Percentiles rank a stretch among this genome's conserved stretches.
Evolutionary conservation across 2,329 filamentous ascomycete species (phyloP).

Genomic region (Didymella keratinophila): DNA sequence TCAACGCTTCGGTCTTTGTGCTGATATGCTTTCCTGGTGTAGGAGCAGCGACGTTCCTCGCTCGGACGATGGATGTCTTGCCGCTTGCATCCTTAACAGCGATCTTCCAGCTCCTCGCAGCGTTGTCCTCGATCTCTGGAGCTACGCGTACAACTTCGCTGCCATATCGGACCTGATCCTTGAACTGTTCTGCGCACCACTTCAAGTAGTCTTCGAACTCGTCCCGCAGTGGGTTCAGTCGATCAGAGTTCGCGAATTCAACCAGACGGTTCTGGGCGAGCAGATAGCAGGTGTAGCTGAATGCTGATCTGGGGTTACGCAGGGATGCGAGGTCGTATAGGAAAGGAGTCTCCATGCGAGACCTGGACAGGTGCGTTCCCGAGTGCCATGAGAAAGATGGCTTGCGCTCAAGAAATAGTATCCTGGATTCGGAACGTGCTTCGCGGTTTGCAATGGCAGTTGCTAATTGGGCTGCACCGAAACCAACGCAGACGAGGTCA

Average conservation of each 20-base stretch:
- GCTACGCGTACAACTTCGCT: constrained; percentile 42
- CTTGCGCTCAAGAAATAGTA: constrained; percentile 47
- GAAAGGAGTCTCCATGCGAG: constrained; percentile 48
- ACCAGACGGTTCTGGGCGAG: constrained; percentile 42
- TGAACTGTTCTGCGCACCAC: constrained; percentile 48
- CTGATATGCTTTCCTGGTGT: constrained; percentile 29
- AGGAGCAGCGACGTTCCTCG: constrained; percentile 41
- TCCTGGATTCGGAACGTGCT: constrained; percentile 32
- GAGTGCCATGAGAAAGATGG: constrained; percentile 46
- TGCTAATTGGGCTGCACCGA: constrained; percentile 47
- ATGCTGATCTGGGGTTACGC: constrained; percentile 47
- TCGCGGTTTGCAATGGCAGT: constrained; percentile 49
- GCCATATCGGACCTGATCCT: constrained; percentile 41
- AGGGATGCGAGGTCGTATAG: constrained; percentile 48
- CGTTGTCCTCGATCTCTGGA: constrained; percentile 33
- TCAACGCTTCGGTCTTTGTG: constrained; percentile 30
- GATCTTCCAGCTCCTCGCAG: constrained; percentile 40
- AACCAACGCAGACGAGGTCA: constrained; percentile 49
- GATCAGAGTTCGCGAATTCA: constrained; percentile 49
- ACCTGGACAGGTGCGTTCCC: constrained; percentile 36
- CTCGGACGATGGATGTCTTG: constrained; percentile 33
- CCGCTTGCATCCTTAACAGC: constrained; percentile 37
- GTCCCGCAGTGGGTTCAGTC: constrained; percentile 47
- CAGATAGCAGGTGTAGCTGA: constrained; percentile 48
- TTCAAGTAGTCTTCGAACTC: constrained; percentile 52